Conservation (phyloP, 768 basidiomycete genomes). For the Neoboletus subvelutipes region DNA sequence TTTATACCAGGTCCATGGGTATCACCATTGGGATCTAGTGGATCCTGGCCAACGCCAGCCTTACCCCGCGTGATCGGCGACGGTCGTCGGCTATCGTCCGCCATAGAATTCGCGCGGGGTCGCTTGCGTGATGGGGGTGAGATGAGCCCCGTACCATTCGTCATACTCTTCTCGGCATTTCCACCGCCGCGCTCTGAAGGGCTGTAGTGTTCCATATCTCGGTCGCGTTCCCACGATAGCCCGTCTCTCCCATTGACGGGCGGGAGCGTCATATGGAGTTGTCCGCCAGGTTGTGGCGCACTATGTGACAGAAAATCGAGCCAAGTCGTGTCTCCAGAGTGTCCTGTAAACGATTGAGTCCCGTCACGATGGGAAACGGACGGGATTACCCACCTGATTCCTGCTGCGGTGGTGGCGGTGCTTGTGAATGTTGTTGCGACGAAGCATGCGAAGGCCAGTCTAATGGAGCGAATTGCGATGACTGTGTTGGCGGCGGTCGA, state of each 20-base stretch:
- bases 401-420: conserved; percentile 22
- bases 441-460: conserved; percentile 36
- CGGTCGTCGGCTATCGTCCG: conserved; percentile 19
- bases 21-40: conserved; percentile 16
- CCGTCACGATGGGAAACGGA: not conserved
- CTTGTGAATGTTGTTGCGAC: conserved; percentile 22
- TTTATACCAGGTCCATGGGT: conserved; percentile 23
- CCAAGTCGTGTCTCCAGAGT: conserved; percentile 33
- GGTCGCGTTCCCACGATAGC: conserved; percentile 34
- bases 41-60: conserved; percentile 15
- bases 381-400: conserved; percentile 20
- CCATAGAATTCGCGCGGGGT: conserved; percentile 23
- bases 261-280: conserved; percentile 31
- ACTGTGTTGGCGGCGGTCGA: conserved; percentile 20
- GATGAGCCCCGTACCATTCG: conserved; percentile 18
- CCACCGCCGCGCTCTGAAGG: conserved; percentile 29
- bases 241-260: conserved; percentile 25
- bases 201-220: conserved; percentile 29
- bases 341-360: conserved; percentile 16
- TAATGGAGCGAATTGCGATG: conserved; percentile 28
- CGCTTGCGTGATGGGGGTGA: conserved; percentile 32
- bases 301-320: conserved; percentile 34
- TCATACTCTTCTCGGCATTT: conserved; percentile 18
- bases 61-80: conserved; percentile 22
- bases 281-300: conserved; percentile 24